These are phyloP conservation scores for Eimeria sp. DNA, from an alignment of 169 alveolate species.

Conservation along the genomic window DNA sequence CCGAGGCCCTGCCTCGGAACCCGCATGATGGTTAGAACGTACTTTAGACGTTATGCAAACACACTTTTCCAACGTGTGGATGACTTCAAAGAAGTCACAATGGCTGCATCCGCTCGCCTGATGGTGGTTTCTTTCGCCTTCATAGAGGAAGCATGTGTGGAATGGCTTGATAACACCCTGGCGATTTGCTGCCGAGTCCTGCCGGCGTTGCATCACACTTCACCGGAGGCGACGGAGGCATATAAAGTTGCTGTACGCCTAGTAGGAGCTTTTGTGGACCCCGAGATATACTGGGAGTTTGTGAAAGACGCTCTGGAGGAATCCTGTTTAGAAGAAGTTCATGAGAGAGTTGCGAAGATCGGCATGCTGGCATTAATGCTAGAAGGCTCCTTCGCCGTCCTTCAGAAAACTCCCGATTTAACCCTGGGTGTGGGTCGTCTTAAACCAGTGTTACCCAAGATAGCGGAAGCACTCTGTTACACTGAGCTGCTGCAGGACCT, in stretches of 20 bases:
- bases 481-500: constrained; percentile 37
- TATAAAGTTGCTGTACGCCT: constrained; percentile 19
- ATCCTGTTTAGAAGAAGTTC: background rate
- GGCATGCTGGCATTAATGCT: constrained; percentile 52
- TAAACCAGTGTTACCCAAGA: constrained; percentile 25
- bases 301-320: background rate
- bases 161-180: constrained; percentile 64
- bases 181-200: constrained; percentile 37
- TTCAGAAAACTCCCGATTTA: background rate
- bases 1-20: constrained; percentile 93
- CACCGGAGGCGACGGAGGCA: constrained; percentile 16
- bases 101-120: constrained; percentile 69
- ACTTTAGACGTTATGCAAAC: constrained; percentile 90
- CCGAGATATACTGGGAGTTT: constrained; percentile 61
- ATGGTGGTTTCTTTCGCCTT: constrained; percentile 71
- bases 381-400: constrained; percentile 41
- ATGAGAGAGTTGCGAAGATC: constrained; percentile 23
- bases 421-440: constrained; percentile 66
- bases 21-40: constrained; percentile 90
- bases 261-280: constrained; percentile 36
- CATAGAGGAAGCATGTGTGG: constrained; percentile 71
- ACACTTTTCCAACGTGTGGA: constrained; percentile 83
- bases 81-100: constrained; percentile 81
- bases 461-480: constrained; percentile 16
- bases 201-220: background rate